phyloP scores from a whole-genome alignment of 2,329 filamentous ascomycete genomes.

The Alternaria angustiovoidea region DNA sequence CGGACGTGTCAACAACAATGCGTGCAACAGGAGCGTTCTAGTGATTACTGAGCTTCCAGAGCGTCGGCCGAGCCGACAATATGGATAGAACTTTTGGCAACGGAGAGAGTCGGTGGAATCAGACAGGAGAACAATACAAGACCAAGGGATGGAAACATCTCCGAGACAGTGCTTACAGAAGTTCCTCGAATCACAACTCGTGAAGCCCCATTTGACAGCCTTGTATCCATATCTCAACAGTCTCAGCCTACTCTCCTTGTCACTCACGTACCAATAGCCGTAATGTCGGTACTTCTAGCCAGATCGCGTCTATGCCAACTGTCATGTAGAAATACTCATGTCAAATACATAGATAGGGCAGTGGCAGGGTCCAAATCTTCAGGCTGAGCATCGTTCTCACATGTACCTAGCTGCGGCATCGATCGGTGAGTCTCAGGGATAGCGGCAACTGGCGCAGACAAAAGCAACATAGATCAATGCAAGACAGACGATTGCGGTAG shows the following conservation, averaged over 20 bases:
- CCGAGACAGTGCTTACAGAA: neutral
- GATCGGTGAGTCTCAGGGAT: conserved; percentile 10
- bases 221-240: conserved; percentile 4
- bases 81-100: neutral
- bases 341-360: conserved; percentile 14
- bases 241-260: conserved; percentile 10
- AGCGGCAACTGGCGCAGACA: conserved; percentile 1
- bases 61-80: neutral
- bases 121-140: neutral
- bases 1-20: neutral
- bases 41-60: neutral
- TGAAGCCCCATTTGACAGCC: neutral
- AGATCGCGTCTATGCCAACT: neutral
- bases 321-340: conserved; percentile 6
- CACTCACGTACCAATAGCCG: conserved; percentile 4
- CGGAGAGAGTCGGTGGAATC: neutral
- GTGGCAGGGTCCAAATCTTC: conserved; percentile 1
- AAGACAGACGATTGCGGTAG: conserved; percentile 9
- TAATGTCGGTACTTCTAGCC: neutral
- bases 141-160: neutral
- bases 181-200: conserved; percentile 1
- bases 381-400: conserved; percentile 2
- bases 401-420: neutral
- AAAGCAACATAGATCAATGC: conserved; percentile 17
- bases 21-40: neutral